Evolutionary conservation across 345 rosid species (phyloP), one percentile per base, ranked within the genome.

Genomic region (Noccaea bulbosa): DNA sequence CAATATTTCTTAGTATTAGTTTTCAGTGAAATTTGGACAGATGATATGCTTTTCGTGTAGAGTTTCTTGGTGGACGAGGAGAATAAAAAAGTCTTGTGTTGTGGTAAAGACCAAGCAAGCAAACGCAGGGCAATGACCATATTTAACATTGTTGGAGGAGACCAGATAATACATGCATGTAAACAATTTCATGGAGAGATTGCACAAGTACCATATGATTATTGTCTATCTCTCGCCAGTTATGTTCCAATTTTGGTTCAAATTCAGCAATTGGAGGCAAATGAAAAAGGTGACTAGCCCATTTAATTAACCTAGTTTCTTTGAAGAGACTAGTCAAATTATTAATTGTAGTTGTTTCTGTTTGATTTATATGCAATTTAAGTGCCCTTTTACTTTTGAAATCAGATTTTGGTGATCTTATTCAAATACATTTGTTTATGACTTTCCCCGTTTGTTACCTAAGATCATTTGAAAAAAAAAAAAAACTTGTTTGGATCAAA

Each of bases 41-140:
- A 4, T 1, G 40, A 10, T 8, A 37, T 37, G 48, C 4, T 11
- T 16, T 11, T 5, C 9, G 30, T 48, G 52, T 5, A 27, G 57
- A 52, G 57, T 30, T 52, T 52, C 37, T 11, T 52, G 57, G 57
- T 52, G 37, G 38, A 52, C 37, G 37, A 52, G 7, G 37, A 52
- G 52, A 48, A 9, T 48, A 48, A 48, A 27, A 52, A 2, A 16
- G 57, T 52, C 8, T 37, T 27, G 57, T 52, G 37, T 11, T 52
- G 37, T 52, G 2, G 52, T 48, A 27, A 8, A 52, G 37, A 30
- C 37, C 0, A 3, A 2, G 1, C 3, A 11, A 7, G 12, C 6
- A 5, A 5, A 24, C 4, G 2, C 15, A 27, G 1, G 30, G 30
- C 4, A 27, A 27, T 2, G 34, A 52, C 15, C 35, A 7, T 12